Conservation (phyloP, 176 grass and related monocot species). For the Oropetium thomaeum region DNA sequence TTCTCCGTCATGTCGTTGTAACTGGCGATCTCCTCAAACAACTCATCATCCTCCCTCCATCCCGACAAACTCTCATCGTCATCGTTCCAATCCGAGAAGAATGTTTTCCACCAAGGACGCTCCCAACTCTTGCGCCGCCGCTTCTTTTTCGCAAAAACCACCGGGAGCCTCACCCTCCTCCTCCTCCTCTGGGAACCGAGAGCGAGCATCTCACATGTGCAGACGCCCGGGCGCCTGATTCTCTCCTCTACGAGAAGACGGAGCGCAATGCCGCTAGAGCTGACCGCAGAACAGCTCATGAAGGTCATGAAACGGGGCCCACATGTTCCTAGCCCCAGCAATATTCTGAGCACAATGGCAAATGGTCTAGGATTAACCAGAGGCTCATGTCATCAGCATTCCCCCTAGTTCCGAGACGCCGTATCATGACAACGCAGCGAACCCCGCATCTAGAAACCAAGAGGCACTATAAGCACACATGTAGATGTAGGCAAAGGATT, state of each 20-base stretch:
- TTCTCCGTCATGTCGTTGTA: slow-evolving; percentile 47
- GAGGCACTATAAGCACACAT: not conserved
- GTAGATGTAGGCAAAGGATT: not conserved
- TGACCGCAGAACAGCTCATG: slow-evolving; percentile 61
- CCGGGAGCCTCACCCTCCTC: slow-evolving; percentile 26
- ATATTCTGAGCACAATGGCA: not conserved
- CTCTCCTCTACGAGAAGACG: slow-evolving; percentile 9
- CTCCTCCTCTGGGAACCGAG: slow-evolving; percentile 50
- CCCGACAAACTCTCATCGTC: slow-evolving; percentile 52
- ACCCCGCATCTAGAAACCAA: not conserved
- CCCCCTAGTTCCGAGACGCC: not conserved
- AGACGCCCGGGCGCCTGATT: slow-evolving; percentile 16
- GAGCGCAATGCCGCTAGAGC: slow-evolving; percentile 29
- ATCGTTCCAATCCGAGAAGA: slow-evolving; percentile 61
- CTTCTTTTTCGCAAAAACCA: slow-evolving; percentile 46
- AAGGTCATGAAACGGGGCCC: slow-evolving; percentile 37
- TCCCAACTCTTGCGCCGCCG: slow-evolving; percentile 39
- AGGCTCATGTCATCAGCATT: slow-evolving; percentile 18
- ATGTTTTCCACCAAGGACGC: slow-evolving; percentile 65
- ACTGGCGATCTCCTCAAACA: slow-evolving; percentile 32
- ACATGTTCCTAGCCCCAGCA: slow-evolving; percentile 31
- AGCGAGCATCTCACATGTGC: slow-evolving; percentile 38
- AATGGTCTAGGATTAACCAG: slow-evolving; percentile 5
- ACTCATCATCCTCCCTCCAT: slow-evolving; percentile 46
- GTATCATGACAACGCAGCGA: slow-evolving; percentile 10